Evolutionary conservation across 2,329 filamentous ascomycete species (phyloP).

Genomic region (Lasiodiplodia sp.): DNA sequence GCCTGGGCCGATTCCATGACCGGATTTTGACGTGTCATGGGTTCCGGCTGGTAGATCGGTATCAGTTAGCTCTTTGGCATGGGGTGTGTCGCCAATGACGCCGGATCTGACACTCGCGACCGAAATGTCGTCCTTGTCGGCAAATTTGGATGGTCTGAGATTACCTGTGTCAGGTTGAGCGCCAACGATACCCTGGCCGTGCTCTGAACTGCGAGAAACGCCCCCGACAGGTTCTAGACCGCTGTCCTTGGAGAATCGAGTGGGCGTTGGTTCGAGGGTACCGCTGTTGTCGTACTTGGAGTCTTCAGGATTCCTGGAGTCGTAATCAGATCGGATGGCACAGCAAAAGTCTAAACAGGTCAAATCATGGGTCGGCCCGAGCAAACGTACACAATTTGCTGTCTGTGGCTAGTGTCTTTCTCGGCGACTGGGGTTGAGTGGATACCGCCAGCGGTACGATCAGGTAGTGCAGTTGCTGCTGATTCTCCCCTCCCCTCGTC

Average conservation of each 20-base stretch:
- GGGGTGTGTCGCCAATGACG: constrained; percentile 43
- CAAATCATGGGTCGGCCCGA: too few species aligned
- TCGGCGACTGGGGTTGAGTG: background rate
- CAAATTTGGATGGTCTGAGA: constrained; percentile 17
- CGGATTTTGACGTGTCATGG: background rate
- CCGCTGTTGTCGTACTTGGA: constrained; percentile 30
- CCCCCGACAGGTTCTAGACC: constrained; percentile 7
- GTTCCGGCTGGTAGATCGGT: constrained; percentile 17
- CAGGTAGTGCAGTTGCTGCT: background rate
- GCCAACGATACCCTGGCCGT: background rate
- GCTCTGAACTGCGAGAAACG: constrained; percentile 18
- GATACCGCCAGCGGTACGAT: background rate
- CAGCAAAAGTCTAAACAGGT: background rate
- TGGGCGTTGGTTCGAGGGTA: constrained; percentile 10
- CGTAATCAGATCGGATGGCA: background rate
- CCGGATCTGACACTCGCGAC: constrained; percentile 50
- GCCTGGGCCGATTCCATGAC: background rate
- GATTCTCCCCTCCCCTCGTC: background rate
- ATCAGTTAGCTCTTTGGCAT: constrained; percentile 25
- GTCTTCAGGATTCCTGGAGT: constrained; percentile 33
- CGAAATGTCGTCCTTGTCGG: constrained; percentile 34
- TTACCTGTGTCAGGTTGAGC: constrained; percentile 24
- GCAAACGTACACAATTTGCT: constrained; percentile 1
- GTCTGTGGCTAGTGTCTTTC: background rate
- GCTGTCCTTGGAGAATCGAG: background rate